Percentiles rank a stretch among this genome's conserved stretches.
These are phyloP conservation scores for Pilasporangium apinafurcum DNA, from an alignment of 352 stramenopile genomes.

Conservation along the genomic window DNA sequence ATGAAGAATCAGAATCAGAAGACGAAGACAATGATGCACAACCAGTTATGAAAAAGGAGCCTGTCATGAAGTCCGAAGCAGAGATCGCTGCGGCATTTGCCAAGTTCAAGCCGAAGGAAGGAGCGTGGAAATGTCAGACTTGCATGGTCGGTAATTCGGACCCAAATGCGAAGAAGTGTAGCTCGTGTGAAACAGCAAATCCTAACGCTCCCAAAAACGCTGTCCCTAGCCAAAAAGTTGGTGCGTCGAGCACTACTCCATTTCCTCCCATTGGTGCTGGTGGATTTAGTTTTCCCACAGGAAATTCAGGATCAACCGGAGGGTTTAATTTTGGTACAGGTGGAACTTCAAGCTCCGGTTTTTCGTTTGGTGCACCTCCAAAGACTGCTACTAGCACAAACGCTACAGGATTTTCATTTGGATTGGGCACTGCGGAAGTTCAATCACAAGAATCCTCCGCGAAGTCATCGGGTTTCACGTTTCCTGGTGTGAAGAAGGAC, in stretches of 20 bases:
- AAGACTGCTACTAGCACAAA: slow-evolving; percentile 1
- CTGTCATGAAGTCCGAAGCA: slow-evolving; percentile 42
- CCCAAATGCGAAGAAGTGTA: slow-evolving; percentile 28
- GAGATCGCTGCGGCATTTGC: slow-evolving; percentile 41
- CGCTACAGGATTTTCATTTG: slow-evolving; percentile 20
- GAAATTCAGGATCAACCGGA: too few relatives aligned
- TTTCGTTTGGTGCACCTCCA: slow-evolving; percentile 28
- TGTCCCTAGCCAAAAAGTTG: slow-evolving; percentile 5
- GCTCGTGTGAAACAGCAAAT: slow-evolving; percentile 40
- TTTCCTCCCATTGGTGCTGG: slow-evolving; percentile 8
- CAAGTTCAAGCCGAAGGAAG: slow-evolving; percentile 43
- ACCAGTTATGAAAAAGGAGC: too few relatives aligned
- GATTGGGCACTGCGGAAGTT: too few relatives aligned
- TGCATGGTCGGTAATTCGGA: slow-evolving; percentile 43
- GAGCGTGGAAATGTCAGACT: slow-evolving; percentile 47
- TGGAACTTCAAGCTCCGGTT: slow-evolving; percentile 12
- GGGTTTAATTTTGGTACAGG: slow-evolving; percentile 16
- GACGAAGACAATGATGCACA: slow-evolving; percentile 27
- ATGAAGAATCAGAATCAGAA: slow-evolving; percentile 36
- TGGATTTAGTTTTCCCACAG: too few relatives aligned
- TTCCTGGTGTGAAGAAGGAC: background rate
- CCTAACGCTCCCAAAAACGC: slow-evolving; percentile 28
- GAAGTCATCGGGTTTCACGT: background rate
- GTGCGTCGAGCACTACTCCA: background rate
- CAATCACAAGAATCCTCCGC: too few relatives aligned